Conservation (phyloP, 2,329 filamentous ascomycete species). For the Neospermospora avenae region DNA sequence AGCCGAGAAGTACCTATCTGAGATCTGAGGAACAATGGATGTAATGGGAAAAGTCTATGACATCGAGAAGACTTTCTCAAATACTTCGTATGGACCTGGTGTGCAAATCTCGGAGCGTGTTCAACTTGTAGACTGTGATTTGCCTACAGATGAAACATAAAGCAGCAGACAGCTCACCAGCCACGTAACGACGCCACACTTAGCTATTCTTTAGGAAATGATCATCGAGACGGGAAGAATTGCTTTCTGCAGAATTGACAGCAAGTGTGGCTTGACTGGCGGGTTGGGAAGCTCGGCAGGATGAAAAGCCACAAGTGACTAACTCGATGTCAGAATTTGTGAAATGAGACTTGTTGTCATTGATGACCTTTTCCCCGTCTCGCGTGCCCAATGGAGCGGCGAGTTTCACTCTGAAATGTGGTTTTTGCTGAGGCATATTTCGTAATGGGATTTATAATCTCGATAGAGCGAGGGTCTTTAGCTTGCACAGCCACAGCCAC, state of each 20-base stretch:
- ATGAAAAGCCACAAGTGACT: too few relatives aligned
- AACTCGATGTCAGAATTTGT: too few relatives aligned
- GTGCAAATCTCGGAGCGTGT: background rate
- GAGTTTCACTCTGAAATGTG: constrained; percentile 1
- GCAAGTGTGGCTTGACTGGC: background rate
- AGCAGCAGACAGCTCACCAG: background rate
- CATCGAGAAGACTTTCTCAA: background rate
- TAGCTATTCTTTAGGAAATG: background rate
- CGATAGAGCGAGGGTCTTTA: background rate
- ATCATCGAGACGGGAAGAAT: background rate
- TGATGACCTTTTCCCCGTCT: background rate
- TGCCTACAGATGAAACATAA: background rate
- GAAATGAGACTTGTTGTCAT: too few relatives aligned
- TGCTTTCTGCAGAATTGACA: background rate
- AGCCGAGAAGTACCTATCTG: background rate
- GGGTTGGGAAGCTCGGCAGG: too few relatives aligned
- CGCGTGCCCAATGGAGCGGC: background rate
- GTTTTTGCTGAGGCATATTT: background rate
- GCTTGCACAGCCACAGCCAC: background rate
- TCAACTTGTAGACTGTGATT: constrained; percentile 12
- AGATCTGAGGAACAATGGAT: background rate
- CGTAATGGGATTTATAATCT: background rate
- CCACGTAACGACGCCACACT: constrained; percentile 13
- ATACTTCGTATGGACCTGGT: background rate
- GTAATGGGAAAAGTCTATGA: background rate